Evolutionary conservation across 176 grass and related monocot genomes (phyloP).

Genomic region (Poa annua): DNA sequence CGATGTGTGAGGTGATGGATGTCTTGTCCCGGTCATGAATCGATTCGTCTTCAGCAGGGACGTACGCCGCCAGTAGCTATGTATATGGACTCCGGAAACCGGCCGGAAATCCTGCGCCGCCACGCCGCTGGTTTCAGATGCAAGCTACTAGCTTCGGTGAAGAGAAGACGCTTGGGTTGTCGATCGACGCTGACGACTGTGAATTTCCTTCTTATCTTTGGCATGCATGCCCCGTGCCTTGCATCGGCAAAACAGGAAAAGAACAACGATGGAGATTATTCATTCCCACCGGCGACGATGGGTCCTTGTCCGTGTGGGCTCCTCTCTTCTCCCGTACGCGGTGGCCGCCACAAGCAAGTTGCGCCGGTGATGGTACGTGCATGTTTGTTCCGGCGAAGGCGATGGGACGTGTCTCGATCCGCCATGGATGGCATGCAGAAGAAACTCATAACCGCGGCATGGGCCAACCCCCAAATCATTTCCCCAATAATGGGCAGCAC

Average conservation of each 20-base stretch:
- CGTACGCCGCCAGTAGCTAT: background rate
- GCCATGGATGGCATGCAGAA: background rate
- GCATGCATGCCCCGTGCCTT: background rate
- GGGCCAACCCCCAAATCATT: slow-evolving; percentile 33
- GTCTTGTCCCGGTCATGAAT: background rate
- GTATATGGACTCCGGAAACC: background rate
- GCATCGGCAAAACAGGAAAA: background rate
- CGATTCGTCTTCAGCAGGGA: background rate
- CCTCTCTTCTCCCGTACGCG: background rate
- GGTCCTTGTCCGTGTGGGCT: background rate
- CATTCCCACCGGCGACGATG: background rate
- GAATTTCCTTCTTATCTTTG: background rate
- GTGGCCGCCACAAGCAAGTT: background rate
- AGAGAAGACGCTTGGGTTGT: background rate
- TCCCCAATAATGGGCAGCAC: slow-evolving; percentile 28
- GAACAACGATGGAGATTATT: background rate
- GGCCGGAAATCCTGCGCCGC: background rate
- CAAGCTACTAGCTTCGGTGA: background rate
- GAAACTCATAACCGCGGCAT: slow-evolving; percentile 13
- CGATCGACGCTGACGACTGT: background rate
- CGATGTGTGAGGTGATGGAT: slow-evolving; percentile 28
- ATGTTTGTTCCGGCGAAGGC: background rate
- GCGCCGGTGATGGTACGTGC: background rate
- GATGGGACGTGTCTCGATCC: background rate
- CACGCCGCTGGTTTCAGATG: slow-evolving; percentile 10